Percentiles rank a stretch among this genome's conserved stretches.
Conservation (phyloP, 2,329 filamentous ascomycete genomes). For the Alternaria ventricosa region DNA sequence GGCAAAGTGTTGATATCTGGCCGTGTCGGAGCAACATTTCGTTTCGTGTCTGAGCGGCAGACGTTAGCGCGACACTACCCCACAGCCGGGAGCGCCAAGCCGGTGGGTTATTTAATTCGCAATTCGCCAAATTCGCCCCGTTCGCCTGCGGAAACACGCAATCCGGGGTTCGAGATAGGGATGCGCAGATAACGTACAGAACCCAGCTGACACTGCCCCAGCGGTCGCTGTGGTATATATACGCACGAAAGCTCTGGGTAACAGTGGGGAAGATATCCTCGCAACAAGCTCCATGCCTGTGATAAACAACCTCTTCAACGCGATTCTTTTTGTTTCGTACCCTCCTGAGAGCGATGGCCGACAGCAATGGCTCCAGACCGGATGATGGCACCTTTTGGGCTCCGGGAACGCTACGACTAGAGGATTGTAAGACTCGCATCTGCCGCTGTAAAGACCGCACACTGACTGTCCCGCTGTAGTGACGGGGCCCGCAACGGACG, state of each 20-base stretch:
- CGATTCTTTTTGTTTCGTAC: not conserved
- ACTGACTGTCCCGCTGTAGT: slow-evolving; percentile 6
- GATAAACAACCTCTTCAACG: not conserved
- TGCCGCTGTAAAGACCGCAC: not conserved
- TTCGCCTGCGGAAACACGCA: not conserved
- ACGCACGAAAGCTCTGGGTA: not conserved
- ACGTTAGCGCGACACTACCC: not conserved
- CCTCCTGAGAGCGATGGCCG: not conserved
- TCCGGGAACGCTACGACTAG: slow-evolving; percentile 15
- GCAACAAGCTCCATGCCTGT: not conserved
- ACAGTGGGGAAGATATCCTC: not conserved
- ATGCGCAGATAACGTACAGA: not conserved
- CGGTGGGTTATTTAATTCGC: not conserved
- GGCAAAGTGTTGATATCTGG: not conserved
- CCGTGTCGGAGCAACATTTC: not conserved
- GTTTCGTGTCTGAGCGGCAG: slow-evolving; percentile 1
- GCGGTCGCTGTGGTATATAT: slow-evolving; percentile 1
- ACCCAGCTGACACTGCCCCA: not conserved
- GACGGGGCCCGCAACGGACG: not conserved
- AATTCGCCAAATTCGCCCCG: slow-evolving; percentile 1
- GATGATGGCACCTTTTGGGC: slow-evolving; percentile 15
- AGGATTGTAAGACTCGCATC: slow-evolving; percentile 6
- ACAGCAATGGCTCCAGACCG: not conserved
- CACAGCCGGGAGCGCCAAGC: slow-evolving; percentile 5
- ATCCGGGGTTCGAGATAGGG: not conserved